Percentiles rank a stretch among this genome's conserved stretches.
These are phyloP conservation scores for Heterobasidion parviporum DNA, from an alignment of 1,284 basidiomycete species.

Conservation along the genomic window DNA sequence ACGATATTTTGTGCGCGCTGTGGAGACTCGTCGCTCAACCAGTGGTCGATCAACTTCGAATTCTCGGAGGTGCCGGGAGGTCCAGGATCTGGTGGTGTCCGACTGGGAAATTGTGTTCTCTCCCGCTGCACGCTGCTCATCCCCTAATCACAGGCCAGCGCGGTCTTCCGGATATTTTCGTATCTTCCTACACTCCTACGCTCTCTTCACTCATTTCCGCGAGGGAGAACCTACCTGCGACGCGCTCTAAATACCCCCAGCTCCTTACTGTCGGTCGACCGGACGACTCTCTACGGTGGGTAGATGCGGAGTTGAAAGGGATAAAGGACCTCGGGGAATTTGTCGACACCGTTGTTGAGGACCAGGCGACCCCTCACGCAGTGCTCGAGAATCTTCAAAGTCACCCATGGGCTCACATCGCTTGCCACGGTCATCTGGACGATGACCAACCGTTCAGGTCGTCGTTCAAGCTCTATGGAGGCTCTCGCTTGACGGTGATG, in stretches of 20 bases:
- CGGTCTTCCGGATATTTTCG: conserved; percentile 19
- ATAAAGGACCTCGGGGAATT: not conserved
- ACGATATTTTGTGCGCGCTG: conserved; percentile 17
- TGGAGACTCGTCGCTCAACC: conserved; percentile 26
- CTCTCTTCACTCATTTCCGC: conserved; percentile 22
- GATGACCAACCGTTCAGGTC: conserved; percentile 6
- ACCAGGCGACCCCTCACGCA: not conserved
- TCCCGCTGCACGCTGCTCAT: conserved; percentile 34
- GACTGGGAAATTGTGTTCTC: conserved; percentile 21
- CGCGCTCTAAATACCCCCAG: conserved; percentile 7
- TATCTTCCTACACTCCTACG: conserved; percentile 31
- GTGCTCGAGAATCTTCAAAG: conserved; percentile 2
- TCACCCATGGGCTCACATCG: conserved; percentile 5
- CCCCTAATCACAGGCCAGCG: conserved; percentile 10
- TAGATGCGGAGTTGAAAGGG: conserved; percentile 1
- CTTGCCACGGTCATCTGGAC: conserved; percentile 6
- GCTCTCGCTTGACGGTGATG: not conserved
- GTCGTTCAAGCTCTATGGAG: conserved; percentile 4
- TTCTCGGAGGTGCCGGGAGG: conserved; percentile 8
- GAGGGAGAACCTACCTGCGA: conserved; percentile 3
- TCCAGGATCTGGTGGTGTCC: conserved; percentile 39
- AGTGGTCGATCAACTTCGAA: conserved; percentile 16
- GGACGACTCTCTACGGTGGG: conserved; percentile 19
- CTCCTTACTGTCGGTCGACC: conserved; percentile 12
- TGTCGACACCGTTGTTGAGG: not conserved